Evolutionary conservation across 148 eudicot genomes (phyloP).

Genomic region (Rhododendron simsii): DNA sequence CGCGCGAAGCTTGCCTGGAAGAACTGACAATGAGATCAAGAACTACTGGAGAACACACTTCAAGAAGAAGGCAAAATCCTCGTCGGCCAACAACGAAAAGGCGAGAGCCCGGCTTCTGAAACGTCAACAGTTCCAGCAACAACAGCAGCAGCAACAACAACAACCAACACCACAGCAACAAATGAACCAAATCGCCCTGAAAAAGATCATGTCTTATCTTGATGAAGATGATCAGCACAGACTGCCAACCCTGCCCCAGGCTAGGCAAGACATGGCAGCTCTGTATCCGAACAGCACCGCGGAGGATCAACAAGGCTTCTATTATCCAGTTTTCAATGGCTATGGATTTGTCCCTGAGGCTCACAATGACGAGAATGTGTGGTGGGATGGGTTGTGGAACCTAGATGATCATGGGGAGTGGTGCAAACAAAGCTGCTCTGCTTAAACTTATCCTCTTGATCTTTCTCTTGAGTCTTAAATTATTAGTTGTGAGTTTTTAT

Average conservation of each 20-base stretch:
- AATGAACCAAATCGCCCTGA: conserved; percentile 37
- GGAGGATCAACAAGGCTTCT: conserved; percentile 29
- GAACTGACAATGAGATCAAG: conserved; percentile 78
- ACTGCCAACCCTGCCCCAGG: background rate
- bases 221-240: conserved; percentile 28
- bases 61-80: conserved; percentile 39
- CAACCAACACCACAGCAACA: conserved; percentile 1
- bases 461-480: conserved; percentile 6
- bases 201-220: conserved; percentile 36
- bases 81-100: conserved; percentile 14
- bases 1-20: conserved; percentile 70
- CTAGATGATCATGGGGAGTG: conserved; percentile 37
- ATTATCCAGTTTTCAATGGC: conserved; percentile 21
- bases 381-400: conserved; percentile 63
- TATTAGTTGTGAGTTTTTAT: background rate
- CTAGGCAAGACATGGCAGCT: conserved; percentile 23
- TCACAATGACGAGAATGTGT: conserved; percentile 31
- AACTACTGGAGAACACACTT: conserved; percentile 81
- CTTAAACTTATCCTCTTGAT: conserved; percentile 16
- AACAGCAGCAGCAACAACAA: conserved; percentile 23
- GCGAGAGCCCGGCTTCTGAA: conserved; percentile 28
- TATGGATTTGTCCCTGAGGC: conserved; percentile 26
- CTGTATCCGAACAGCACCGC: conserved; percentile 22
- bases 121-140: conserved; percentile 39
- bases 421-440: conserved; percentile 31